Percentiles rank a stretch among this genome's conserved stretches.
Conservation (phyloP, 352 stramenopile species). For the Phytopythium ostracodes region DNA sequence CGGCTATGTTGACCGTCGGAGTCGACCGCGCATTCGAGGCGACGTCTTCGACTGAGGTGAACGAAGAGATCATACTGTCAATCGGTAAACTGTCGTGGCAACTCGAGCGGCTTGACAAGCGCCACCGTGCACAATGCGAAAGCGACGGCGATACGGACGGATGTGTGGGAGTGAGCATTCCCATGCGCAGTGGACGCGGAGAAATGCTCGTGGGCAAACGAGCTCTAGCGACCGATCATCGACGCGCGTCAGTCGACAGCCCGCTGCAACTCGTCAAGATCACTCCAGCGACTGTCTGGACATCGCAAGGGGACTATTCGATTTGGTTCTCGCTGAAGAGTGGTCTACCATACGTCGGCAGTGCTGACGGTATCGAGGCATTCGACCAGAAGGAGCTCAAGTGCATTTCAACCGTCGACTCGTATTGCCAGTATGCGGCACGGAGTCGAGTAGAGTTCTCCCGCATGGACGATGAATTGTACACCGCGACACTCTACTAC, state of each 20-base stretch:
- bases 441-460: background rate
- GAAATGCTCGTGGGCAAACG: slow-evolving; percentile 29
- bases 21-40: slow-evolving; percentile 3
- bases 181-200: slow-evolving; percentile 14
- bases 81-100: slow-evolving; percentile 42
- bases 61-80: slow-evolving; percentile 29
- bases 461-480: slow-evolving; percentile 13
- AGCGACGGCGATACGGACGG: slow-evolving; percentile 11
- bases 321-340: slow-evolving; percentile 4
- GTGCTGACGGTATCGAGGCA: background rate
- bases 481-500: slow-evolving; percentile 39
- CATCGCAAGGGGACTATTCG: slow-evolving; percentile 6
- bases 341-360: background rate
- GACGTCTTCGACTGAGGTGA: background rate
- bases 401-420: background rate
- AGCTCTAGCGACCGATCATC: slow-evolving; percentile 19
- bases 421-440: background rate
- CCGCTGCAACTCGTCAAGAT: slow-evolving; percentile 8
- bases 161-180: slow-evolving; percentile 34
- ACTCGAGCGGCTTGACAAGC: slow-evolving; percentile 20
- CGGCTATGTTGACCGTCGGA: background rate
- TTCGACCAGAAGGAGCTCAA: background rate
- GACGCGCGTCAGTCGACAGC: background rate
- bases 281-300: slow-evolving; percentile 10
- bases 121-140: slow-evolving; percentile 20